A percentile compares a stretch with the other conserved stretches of the same genome.
Evolutionary conservation across 148 eudicot species (phyloP).

Genomic region (Persicaria maculosa): DNA sequence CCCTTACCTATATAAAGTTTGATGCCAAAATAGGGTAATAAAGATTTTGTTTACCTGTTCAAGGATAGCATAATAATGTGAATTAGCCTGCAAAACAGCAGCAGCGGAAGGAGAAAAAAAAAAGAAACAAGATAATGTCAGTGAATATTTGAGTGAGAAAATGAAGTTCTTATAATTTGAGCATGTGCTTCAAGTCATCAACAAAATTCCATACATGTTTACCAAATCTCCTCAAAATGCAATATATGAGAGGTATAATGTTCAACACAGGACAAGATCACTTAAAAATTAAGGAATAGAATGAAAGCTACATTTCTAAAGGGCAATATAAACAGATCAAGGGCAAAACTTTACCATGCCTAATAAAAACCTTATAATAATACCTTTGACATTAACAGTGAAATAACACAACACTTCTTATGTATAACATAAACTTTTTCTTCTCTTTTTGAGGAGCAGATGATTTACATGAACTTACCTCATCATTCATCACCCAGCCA

Average conservation of each 20-base stretch:
- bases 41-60: conserved; percentile 60
- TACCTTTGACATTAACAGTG: background rate
- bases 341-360: background rate
- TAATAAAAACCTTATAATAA: background rate
- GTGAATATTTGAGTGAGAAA: conserved; percentile 5
- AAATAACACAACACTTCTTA: background rate
- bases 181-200: background rate
- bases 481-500: conserved; percentile 99
- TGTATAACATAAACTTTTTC: background rate
- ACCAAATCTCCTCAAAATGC: background rate
- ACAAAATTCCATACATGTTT: background rate
- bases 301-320: background rate
- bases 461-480: conserved; percentile 38
- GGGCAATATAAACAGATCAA: background rate
- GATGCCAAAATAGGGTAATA: background rate
- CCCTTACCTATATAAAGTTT: background rate
- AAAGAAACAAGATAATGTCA: background rate
- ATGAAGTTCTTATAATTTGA: conserved; percentile 2
- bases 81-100: conserved; percentile 80
- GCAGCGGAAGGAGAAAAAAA: background rate
- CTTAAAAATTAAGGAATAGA: background rate
- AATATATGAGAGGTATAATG: background rate
- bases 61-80: conserved; percentile 92
- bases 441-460: background rate
- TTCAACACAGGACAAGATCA: background rate